Percentiles rank a stretch among this genome's conserved stretches.
These are phyloP conservation scores for Astrephomene gubernaculifera DNA, from an alignment of 139 green algal genomes.

Conservation along the genomic window DNA sequence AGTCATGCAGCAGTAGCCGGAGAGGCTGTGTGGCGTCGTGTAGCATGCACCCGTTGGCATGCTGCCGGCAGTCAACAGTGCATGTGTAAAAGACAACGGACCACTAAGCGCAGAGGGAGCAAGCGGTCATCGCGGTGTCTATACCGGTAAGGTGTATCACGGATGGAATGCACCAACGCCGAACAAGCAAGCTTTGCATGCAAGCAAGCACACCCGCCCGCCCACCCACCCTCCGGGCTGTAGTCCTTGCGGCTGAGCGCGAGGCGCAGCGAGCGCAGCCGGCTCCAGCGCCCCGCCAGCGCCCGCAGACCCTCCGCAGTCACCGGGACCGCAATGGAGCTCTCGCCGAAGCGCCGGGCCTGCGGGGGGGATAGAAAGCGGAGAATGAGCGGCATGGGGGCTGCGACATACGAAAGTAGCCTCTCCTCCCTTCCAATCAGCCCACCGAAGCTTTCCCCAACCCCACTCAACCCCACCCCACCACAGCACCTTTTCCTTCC, in stretches of 20 bases:
- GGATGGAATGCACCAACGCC: too few species aligned
- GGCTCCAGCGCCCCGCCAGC: slow-evolving; percentile 13
- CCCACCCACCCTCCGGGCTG: slow-evolving; percentile 17
- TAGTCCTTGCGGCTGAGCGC: slow-evolving; percentile 39
- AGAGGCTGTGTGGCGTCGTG: too few species aligned
- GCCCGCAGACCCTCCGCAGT: slow-evolving; percentile 18
- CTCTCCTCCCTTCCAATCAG: background rate
- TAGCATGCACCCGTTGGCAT: too few species aligned
- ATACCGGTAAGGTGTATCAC: too few species aligned
- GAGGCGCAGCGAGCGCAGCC: slow-evolving; percentile 30
- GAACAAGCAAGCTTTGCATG: too few species aligned
- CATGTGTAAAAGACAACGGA: too few species aligned
- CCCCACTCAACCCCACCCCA: background rate
- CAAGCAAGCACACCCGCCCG: too few species aligned
- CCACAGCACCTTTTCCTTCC: too few species aligned
- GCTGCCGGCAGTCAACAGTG: too few species aligned
- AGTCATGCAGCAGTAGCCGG: too few species aligned
- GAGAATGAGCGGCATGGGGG: background rate
- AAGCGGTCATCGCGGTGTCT: too few species aligned
- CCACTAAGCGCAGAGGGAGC: too few species aligned
- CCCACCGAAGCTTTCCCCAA: background rate
- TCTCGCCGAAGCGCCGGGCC: slow-evolving; percentile 35
- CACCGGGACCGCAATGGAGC: slow-evolving; percentile 34
- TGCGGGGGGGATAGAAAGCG: background rate
- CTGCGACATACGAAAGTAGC: background rate